These are phyloP conservation scores for Termitomyces sp. DNA, from an alignment of 768 basidiomycete genomes.

Conservation along the genomic window DNA sequence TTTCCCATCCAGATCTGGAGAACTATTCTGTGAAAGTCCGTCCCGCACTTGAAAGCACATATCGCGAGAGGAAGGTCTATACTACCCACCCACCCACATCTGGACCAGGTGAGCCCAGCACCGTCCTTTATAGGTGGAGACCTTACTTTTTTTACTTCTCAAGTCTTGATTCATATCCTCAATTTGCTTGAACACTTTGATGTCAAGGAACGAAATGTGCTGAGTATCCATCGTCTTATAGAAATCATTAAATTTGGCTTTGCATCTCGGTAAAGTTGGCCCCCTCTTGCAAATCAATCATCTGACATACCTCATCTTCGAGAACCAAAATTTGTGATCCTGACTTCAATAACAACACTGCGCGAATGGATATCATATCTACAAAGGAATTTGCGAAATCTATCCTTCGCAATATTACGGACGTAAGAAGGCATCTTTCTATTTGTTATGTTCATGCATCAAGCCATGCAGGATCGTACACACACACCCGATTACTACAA, in stretches of 20 bases:
- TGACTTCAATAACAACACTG: constrained; percentile 49
- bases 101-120: constrained; percentile 49
- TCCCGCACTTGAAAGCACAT: constrained; percentile 74
- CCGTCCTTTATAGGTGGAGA: neutral
- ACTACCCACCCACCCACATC: constrained; percentile 82
- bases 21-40: constrained; percentile 64
- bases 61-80: constrained; percentile 73
- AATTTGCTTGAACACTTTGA: constrained; percentile 81
- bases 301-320: neutral
- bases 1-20: constrained; percentile 69
- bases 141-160: neutral
- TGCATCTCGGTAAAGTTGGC: constrained; percentile 33
- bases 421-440: constrained; percentile 44
- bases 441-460: neutral
- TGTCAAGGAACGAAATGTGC: constrained; percentile 42
- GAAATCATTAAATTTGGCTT: constrained; percentile 80
- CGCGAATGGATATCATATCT: constrained; percentile 56
- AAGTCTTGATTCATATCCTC: constrained; percentile 85
- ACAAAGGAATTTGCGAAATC: constrained; percentile 61
- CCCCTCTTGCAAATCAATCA: neutral
- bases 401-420: constrained; percentile 69
- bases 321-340: constrained; percentile 86
- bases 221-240: constrained; percentile 74
- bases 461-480: constrained; percentile 58
- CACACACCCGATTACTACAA: constrained; percentile 81